phyloP scores from a whole-genome alignment of 768 basidiomycete genomes.

The Pleurotus sapidus region DNA sequence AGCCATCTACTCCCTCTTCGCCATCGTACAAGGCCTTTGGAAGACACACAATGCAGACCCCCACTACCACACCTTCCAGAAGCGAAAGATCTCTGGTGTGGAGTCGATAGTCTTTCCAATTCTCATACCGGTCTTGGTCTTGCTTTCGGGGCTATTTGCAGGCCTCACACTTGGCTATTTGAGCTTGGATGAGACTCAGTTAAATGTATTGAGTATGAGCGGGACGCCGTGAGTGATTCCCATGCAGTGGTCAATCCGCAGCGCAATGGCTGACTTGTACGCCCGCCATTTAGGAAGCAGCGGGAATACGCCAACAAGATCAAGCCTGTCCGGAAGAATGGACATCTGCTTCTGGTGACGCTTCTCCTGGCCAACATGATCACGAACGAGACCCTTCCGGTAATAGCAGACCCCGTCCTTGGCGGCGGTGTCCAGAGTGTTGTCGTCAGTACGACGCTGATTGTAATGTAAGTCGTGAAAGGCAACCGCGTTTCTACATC shows the following conservation, averaged over 20 bases:
- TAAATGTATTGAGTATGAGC: conserved; percentile 81
- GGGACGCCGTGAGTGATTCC: conserved; percentile 66
- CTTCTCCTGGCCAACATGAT: conserved; percentile 90
- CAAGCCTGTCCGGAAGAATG: conserved; percentile 81
- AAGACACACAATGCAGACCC: background rate
- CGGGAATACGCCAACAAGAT: conserved; percentile 81
- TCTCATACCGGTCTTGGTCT: conserved; percentile 82
- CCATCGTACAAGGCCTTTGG: conserved; percentile 4
- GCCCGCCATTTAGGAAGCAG: conserved; percentile 53
- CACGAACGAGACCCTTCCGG: conserved; percentile 83
- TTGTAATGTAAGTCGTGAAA: conserved; percentile 70
- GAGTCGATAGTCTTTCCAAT: conserved; percentile 37
- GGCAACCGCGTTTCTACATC: background rate
- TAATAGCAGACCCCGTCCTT: conserved; percentile 77
- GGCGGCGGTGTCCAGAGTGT: conserved; percentile 80
- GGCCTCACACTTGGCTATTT: conserved; percentile 91
- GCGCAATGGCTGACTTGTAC: conserved; percentile 3
- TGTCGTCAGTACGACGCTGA: conserved; percentile 77
- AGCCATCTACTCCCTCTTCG: background rate
- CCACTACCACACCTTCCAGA: background rate
- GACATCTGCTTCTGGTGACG: conserved; percentile 79
- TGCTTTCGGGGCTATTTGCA: conserved; percentile 85
- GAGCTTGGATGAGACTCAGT: conserved; percentile 90
- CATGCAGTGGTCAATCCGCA: background rate
- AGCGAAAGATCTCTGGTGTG: conserved; percentile 11